These are phyloP conservation scores for Apophysomyces sp. DNA, from an alignment of 371 early-diverging fungal genomes.

Conservation along the genomic window DNA sequence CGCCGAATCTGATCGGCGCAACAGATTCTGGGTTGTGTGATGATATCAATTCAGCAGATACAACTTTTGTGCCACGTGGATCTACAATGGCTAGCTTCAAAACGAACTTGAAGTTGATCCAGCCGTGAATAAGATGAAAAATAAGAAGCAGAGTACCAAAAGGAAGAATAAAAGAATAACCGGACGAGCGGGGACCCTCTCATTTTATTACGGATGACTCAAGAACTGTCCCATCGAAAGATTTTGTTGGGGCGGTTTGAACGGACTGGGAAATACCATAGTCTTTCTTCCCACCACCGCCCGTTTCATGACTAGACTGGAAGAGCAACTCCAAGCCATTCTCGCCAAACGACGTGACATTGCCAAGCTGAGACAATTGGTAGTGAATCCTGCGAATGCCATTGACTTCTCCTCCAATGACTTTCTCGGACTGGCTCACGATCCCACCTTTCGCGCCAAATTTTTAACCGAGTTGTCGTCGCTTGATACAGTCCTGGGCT, in stretches of 20 bases:
- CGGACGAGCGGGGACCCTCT: background rate
- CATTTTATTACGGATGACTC: background rate
- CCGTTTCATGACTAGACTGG: conserved; percentile 22
- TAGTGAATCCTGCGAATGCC: conserved; percentile 31
- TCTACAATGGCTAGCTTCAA: no score
- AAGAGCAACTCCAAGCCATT: conserved; percentile 18
- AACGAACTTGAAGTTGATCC: no score
- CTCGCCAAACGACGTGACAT: conserved; percentile 37
- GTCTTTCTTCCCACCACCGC: conserved; percentile 1
- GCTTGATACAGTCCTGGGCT: conserved; percentile 54
- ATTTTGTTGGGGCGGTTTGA: conserved; percentile 3
- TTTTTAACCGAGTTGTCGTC: conserved; percentile 46
- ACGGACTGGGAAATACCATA: no score
- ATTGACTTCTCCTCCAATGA: conserved; percentile 85
- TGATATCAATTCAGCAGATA: no score
- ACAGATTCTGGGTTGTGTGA: no score
- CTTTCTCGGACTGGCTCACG: conserved; percentile 72
- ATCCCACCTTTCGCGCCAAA: conserved; percentile 29
- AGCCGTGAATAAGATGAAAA: no score
- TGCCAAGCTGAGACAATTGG: conserved; percentile 42
- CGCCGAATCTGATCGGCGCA: background rate
- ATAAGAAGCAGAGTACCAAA: background rate
- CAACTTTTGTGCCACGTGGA: no score
- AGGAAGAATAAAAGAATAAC: background rate
- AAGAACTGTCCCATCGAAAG: no score